Base-by-base conservation (phyloP, 495 filamentous ascomycete species). In the Hyphodiscus hymeniophilus region DNA sequence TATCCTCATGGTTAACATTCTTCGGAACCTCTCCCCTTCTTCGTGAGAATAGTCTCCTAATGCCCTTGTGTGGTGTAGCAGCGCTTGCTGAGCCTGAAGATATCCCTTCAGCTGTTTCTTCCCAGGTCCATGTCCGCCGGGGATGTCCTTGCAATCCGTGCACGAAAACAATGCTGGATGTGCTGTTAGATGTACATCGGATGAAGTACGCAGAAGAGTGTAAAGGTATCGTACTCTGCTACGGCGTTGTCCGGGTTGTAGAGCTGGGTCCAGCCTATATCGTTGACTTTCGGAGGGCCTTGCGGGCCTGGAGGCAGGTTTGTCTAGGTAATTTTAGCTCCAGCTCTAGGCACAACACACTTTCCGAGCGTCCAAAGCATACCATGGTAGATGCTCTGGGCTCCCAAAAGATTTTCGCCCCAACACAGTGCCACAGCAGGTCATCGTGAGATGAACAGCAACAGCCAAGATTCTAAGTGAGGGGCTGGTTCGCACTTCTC, bases 131-230 rank as follows among this genome's bases (percentile, higher is more conserved):
- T 5, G 62, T 63, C 22, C 42, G 55, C 31, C 38, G 30, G 1
- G 62, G 60, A 39, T 63, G 60, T 8, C 60, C 62, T 32, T 61
- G 58, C 0, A 62, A 31, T 7, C 62, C 62, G 39, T 64, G 62
- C 4, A 64, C 56, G 34, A 64, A 52, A 7, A 64, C 48, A 32
- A 64, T 61, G 42, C 62, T 64, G 47, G 15, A 39, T 38, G 20
- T 17, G 11, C 17, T 7, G 15, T 46, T 15, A 45, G 26, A 41
- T n/a, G 6, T 13, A 7, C 8, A 21, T n/a, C 16, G 24, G 10
- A 21, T 11, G 6, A 1, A 18, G 7, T 35, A 21, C 12, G 12
- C 7, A n/a, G n/a, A 2, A 20, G 33, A 30, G 42, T 1, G 12
- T 6, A 15, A 32, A 38, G n/a, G n/a, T n/a, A n/a, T n/a, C n/a